Evolutionary conservation across 2,329 filamentous ascomycete genomes (phyloP), one percentile per base, ranked within the genome.

Genomic region (Microcyclosporella mali): DNA sequence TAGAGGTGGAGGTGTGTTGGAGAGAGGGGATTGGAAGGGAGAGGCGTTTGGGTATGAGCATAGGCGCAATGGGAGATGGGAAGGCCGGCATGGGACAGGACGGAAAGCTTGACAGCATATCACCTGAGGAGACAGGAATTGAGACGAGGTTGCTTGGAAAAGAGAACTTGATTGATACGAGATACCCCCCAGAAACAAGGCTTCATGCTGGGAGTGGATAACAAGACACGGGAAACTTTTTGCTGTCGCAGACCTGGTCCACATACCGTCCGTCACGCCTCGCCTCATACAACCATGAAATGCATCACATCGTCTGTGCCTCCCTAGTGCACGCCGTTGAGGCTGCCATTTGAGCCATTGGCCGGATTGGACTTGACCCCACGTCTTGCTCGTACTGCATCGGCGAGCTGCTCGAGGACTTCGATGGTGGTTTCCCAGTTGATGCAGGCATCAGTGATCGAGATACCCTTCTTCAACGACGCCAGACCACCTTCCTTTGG

Each of bases 381-480:
- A 57, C 92, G 79, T 56, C 90, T 79, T 51, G 79, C 77, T 39
- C 85, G 79, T 40, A 97, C 84, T 28, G 87, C 85, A n/a, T 81
- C 79, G 4, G 92, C 89, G 21, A 97, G 77, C 56, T 90, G 78
- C 66, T 95, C 85, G 17, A 97, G 75, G 1, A 92, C 85, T 1
- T 77, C 71, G 32, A 92, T 79, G 1, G 89, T 95, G 40, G 73
- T 76, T 11, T 94, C 86, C 90, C 90, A 95, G 73, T 85, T 74
- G 63, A 98, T 95, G 71, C 90, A 98, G 43, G 89, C 90, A 66
- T 95, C 89, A 1, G 89, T 95, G 69, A 95, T 95, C 67, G 84
- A 90, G 60, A 95, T 85, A 55, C 89, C 89, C 70, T 86, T 88
- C 74, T 88, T 86, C 39, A 95, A 75, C 6, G 69, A 85, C 1